A percentile compares a stretch with the other conserved stretches of the same genome.
phyloP scores from a whole-genome alignment of 2,329 filamentous ascomycete species.

The Bisporella sp. region DNA sequence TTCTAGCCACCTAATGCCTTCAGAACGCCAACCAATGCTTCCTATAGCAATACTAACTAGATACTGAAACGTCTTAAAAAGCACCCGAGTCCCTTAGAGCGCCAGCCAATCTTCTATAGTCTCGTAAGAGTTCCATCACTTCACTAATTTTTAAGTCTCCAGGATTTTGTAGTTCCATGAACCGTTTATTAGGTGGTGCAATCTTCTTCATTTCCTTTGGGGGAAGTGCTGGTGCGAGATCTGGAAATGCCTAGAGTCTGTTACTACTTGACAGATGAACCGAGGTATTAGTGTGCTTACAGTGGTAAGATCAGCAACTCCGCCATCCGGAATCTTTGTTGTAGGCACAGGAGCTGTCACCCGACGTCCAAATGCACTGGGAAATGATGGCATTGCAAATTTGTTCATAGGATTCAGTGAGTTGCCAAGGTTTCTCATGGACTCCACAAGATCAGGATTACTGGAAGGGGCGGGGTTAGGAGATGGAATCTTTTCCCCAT shows the following conservation, averaged over 20 bases:
- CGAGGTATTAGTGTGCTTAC: slow-evolving; percentile 33
- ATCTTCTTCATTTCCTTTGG: slow-evolving; percentile 49
- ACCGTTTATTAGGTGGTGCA: slow-evolving; percentile 62
- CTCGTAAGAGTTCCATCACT: slow-evolving; percentile 61
- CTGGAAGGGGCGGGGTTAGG: slow-evolving; percentile 24
- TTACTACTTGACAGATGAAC: slow-evolving; percentile 1
- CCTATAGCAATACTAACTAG: no score
- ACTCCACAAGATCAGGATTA: slow-evolving; percentile 65
- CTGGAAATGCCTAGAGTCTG: slow-evolving; percentile 47
- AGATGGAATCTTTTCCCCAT: slow-evolving; percentile 31
- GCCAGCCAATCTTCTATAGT: slow-evolving; percentile 66
- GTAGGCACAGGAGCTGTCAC: slow-evolving; percentile 31
- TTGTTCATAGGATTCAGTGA: slow-evolving; percentile 78
- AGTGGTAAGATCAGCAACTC: slow-evolving; percentile 43
- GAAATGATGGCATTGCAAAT: slow-evolving; percentile 65
- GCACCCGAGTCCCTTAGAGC: slow-evolving; percentile 57
- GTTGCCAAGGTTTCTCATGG: slow-evolving; percentile 73
- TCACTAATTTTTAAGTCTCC: slow-evolving; percentile 68
- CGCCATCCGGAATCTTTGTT: slow-evolving; percentile 39
- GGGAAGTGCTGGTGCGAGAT: slow-evolving; percentile 47
- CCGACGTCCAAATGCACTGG: slow-evolving; percentile 66
- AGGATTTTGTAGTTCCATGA: slow-evolving; percentile 65
- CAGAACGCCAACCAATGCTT: no score
- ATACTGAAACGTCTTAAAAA: slow-evolving; percentile 29
- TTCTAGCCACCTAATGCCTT: no score